These are phyloP conservation scores for Cucurbita moschata DNA, from an alignment of 306 rosid genomes.

Conservation along the genomic window DNA sequence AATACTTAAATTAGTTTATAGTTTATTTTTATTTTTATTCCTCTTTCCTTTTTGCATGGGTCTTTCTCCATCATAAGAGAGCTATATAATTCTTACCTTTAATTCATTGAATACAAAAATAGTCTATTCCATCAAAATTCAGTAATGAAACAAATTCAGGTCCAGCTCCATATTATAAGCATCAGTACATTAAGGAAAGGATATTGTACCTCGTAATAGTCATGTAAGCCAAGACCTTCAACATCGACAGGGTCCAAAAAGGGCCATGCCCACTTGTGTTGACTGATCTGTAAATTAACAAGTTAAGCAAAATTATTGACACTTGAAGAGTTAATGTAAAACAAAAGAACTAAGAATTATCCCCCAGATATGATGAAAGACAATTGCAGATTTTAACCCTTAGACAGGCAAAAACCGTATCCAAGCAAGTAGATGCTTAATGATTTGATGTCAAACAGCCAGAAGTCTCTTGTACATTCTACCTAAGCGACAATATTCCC, in stretches of 20 bases:
- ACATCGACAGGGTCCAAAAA: constrained; percentile 93
- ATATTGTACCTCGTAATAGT: constrained; percentile 57
- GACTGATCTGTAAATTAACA: constrained; percentile 32
- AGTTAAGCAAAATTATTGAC: constrained; percentile 11
- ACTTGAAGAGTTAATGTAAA: constrained; percentile 8
- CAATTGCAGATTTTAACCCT: neutral
- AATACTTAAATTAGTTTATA: neutral
- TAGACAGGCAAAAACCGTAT: neutral
- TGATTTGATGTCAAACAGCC: neutral
- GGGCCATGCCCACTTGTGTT: constrained; percentile 84
- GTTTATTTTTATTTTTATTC: too few species aligned
- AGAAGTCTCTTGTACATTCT: neutral
- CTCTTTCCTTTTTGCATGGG: neutral
- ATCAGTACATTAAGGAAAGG: neutral
- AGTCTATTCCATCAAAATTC: neutral
- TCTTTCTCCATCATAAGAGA: neutral
- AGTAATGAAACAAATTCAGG: neutral
- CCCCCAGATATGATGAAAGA: neutral
- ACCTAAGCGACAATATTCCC: neutral
- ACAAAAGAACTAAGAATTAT: neutral
- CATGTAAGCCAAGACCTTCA: constrained; percentile 71
- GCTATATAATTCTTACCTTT: neutral
- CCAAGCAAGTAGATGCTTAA: neutral
- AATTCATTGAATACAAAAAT: neutral
- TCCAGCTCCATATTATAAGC: neutral